A percentile compares a stretch with the other conserved stretches of the same genome.
phyloP scores from a whole-genome alignment of 73 alveolate species.

The Halteria grandinella region DNA sequence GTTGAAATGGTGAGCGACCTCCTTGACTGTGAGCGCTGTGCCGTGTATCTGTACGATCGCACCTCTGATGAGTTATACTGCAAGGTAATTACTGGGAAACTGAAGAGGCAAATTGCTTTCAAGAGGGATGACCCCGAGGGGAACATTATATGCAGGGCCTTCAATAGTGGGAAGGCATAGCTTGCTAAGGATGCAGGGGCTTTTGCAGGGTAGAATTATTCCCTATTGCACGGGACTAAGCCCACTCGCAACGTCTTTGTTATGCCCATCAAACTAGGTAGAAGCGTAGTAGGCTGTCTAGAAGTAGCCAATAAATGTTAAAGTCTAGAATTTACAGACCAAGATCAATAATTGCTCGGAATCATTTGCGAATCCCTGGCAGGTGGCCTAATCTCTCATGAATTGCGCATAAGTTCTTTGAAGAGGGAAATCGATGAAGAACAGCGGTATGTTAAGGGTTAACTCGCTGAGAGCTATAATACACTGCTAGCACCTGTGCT shows the following conservation, averaged over 20 bases:
- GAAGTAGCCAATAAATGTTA: slow-evolving; percentile 57
- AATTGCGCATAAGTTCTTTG: slow-evolving; percentile 54
- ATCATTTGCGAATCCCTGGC: slow-evolving; percentile 34
- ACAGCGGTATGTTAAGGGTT: slow-evolving; percentile 44
- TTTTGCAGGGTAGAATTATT: not conserved
- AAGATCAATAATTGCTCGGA: slow-evolving; percentile 11
- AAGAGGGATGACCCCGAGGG: not conserved
- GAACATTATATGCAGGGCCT: slow-evolving; percentile 41
- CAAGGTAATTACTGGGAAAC: slow-evolving; percentile 66
- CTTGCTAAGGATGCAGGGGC: not conserved
- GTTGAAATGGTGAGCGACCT: slow-evolving; percentile 52
- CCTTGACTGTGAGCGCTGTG: slow-evolving; percentile 54
- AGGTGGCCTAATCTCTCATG: slow-evolving; percentile 57
- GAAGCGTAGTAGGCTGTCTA: slow-evolving; percentile 56
- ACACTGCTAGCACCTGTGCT: slow-evolving; percentile 26
- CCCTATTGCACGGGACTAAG: slow-evolving; percentile 29
- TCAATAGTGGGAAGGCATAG: slow-evolving; percentile 47
- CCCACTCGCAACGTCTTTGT: slow-evolving; percentile 47
- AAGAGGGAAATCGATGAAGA: slow-evolving; percentile 60
- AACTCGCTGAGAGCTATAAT: slow-evolving; percentile 35
- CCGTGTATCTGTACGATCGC: slow-evolving; percentile 50
- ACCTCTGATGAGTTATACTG: slow-evolving; percentile 55
- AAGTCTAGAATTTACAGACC: slow-evolving; percentile 33
- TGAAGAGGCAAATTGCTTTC: slow-evolving; percentile 42
- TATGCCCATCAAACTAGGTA: slow-evolving; percentile 57